These are phyloP conservation scores for Cucurbita ficifolia DNA, from an alignment of 306 rosid genomes.

Conservation along the genomic window DNA sequence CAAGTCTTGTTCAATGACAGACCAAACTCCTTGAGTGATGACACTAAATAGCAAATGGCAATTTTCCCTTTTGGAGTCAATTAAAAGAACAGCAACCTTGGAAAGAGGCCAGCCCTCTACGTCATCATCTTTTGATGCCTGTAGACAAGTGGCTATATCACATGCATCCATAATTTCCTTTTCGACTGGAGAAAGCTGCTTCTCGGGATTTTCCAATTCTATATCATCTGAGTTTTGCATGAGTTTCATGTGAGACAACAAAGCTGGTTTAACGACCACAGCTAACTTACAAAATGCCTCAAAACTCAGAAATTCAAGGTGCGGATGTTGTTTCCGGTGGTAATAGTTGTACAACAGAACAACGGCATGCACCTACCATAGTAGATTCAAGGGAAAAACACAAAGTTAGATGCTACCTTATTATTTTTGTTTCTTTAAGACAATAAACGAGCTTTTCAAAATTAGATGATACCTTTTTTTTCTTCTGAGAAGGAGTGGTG, in stretches of 20 bases:
- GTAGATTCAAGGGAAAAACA: constrained; percentile 10
- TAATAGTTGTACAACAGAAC: constrained; percentile 70
- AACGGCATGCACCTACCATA: constrained; percentile 58
- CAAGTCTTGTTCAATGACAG: constrained; percentile 46
- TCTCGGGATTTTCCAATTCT: constrained; percentile 38
- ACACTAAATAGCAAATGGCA: constrained; percentile 41
- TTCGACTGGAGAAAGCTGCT: constrained; percentile 59
- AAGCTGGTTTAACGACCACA: constrained; percentile 41
- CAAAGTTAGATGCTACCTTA: background rate
- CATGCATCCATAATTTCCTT: constrained; percentile 60
- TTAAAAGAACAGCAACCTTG: constrained; percentile 56
- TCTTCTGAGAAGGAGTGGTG: background rate
- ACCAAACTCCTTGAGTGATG: constrained; percentile 56
- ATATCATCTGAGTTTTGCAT: constrained; percentile 37
- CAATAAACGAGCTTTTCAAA: background rate
- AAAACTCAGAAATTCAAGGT: constrained; percentile 40
- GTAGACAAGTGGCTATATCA: constrained; percentile 36
- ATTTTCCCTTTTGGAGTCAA: constrained; percentile 46
- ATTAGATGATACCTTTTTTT: background rate
- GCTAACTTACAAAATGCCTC: constrained; percentile 57
- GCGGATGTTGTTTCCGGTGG: constrained; percentile 46
- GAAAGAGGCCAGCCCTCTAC: constrained; percentile 62
- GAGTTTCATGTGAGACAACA: constrained; percentile 45
- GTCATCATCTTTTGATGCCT: constrained; percentile 36
- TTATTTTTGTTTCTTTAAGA: background rate